phyloP scores from a whole-genome alignment of 805 yeast genomes.

The Blastobotrys attinorum region DNA sequence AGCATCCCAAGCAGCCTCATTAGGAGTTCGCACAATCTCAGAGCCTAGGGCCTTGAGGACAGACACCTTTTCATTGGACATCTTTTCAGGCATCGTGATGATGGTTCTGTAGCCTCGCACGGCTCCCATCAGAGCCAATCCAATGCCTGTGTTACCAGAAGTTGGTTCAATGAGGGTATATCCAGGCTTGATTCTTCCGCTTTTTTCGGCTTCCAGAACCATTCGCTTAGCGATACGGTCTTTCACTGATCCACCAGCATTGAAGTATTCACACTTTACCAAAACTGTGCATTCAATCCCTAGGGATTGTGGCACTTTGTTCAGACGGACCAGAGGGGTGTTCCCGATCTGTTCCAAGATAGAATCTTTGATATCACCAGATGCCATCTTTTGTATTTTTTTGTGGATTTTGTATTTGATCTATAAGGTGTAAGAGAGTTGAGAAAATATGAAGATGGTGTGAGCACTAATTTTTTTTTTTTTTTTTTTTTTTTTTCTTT shows the following conservation, averaged over 20 bases:
- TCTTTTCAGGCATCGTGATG: conserved; percentile 83
- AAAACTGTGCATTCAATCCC: conserved; percentile 58
- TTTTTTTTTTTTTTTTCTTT: too few relatives aligned
- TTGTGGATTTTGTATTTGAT: neutral
- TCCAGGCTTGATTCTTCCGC: conserved; percentile 77
- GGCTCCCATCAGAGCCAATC: conserved; percentile 80
- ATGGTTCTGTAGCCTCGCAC: conserved; percentile 81
- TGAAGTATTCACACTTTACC: conserved; percentile 76
- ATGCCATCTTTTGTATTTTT: conserved; percentile 6
- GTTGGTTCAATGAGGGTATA: conserved; percentile 83
- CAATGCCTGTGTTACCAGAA: conserved; percentile 88
- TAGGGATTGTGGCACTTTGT: conserved; percentile 65
- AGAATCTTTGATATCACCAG: conserved; percentile 37
- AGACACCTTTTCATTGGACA: conserved; percentile 85
- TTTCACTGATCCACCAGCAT: conserved; percentile 86
- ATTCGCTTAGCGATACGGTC: conserved; percentile 82
- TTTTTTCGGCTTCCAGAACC: conserved; percentile 77
- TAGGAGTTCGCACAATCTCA: conserved; percentile 84
- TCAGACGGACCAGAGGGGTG: conserved; percentile 71
- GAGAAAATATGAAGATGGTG: too few relatives aligned
- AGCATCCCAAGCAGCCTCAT: conserved; percentile 88
- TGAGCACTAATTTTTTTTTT: too few relatives aligned
- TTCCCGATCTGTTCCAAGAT: conserved; percentile 75
- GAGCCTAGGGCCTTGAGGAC: conserved; percentile 87
- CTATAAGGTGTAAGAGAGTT: neutral